A percentile compares a stretch with the other conserved stretches of the same genome.
These are phyloP conservation scores for Eutrema heterophyllum DNA, from an alignment of 345 rosid species.

Conservation along the genomic window DNA sequence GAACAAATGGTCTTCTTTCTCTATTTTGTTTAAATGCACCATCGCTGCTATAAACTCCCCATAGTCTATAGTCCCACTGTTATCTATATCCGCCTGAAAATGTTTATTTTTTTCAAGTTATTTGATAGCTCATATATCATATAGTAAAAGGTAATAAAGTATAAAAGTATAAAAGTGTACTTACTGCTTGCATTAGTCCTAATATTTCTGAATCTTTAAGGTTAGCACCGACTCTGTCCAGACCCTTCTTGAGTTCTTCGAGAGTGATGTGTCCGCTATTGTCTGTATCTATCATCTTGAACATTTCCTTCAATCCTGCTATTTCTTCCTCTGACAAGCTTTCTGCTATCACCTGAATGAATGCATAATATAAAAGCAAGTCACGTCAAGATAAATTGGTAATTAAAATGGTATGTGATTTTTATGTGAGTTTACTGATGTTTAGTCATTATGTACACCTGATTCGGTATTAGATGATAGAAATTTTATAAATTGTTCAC, in stretches of 20 bases:
- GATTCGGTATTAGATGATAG: not conserved
- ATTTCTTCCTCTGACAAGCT: conserved; percentile 87
- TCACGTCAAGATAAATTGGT: not conserved
- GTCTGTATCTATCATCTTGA: conserved; percentile 91
- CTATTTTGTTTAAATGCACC: conserved; percentile 85
- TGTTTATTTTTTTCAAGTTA: not conserved
- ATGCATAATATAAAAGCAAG: not conserved
- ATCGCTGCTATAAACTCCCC: conserved; percentile 91
- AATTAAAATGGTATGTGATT: not conserved
- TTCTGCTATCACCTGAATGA: conserved; percentile 73
- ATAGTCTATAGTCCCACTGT: conserved; percentile 88
- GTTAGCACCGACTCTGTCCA: conserved; percentile 77
- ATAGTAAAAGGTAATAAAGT: not conserved
- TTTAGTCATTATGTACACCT: not conserved
- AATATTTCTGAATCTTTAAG: conserved; percentile 68
- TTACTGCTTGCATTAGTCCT: conserved; percentile 78
- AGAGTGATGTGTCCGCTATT: conserved; percentile 82
- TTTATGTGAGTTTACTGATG: not conserved
- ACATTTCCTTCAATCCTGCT: conserved; percentile 87
- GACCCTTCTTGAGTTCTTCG: conserved; percentile 76
- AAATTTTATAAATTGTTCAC: conserved; percentile 32
- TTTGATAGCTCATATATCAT: not conserved
- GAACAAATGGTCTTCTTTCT: conserved; percentile 74
- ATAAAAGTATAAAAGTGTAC: not conserved
- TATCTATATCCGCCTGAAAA: conserved; percentile 83